A percentile compares a stretch with the other conserved stretches of the same genome.
Evolutionary conservation across 1,139 yeast genomes (phyloP).

Genomic region (Magnusiomyces suaveolens): DNA sequence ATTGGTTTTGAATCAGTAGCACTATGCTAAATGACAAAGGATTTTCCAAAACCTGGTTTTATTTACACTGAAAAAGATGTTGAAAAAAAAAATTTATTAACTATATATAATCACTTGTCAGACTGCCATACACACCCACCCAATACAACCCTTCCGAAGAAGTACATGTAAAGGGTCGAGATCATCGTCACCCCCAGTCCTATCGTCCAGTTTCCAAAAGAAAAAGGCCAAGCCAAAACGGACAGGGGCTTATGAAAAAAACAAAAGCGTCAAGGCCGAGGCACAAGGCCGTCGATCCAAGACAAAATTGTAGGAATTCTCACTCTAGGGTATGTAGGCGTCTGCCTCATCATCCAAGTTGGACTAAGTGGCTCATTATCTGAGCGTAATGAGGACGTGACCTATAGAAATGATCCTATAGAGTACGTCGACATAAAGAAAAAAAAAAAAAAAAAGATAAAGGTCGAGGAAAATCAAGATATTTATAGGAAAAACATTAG

Average conservation of each 20-base stretch:
- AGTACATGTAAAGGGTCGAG: conserved; percentile 88
- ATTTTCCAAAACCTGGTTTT: too few relatives aligned
- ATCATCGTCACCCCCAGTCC: conserved; percentile 68
- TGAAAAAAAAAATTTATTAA: not conserved
- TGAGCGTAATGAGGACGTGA: conserved; percentile 1
- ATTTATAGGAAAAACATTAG: too few relatives aligned
- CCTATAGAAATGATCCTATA: conserved; percentile 5
- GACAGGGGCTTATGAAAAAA: conserved; percentile 8
- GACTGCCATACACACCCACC: conserved; percentile 99
- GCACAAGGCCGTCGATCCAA: conserved; percentile 22
- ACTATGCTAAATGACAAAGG: too few relatives aligned
- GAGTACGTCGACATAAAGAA: conserved; percentile 4
- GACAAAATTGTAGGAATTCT: conserved; percentile 34
- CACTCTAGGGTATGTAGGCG: too few relatives aligned
- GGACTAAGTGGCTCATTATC: not conserved
- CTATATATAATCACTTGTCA: conserved; percentile 63
- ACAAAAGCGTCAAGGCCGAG: conserved; percentile 17
- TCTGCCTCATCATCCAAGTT: too few relatives aligned
- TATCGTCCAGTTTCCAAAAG: conserved; percentile 12
- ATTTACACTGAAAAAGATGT: too few relatives aligned
- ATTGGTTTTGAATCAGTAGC: too few relatives aligned
- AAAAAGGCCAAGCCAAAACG: conserved; percentile 1
- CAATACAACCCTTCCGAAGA: conserved; percentile 76
- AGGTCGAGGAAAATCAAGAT: not conserved
- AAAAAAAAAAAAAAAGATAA: too few relatives aligned